These are phyloP conservation scores for Candida ortonii DNA, from an alignment of 805 yeast species.

Conservation along the genomic window DNA sequence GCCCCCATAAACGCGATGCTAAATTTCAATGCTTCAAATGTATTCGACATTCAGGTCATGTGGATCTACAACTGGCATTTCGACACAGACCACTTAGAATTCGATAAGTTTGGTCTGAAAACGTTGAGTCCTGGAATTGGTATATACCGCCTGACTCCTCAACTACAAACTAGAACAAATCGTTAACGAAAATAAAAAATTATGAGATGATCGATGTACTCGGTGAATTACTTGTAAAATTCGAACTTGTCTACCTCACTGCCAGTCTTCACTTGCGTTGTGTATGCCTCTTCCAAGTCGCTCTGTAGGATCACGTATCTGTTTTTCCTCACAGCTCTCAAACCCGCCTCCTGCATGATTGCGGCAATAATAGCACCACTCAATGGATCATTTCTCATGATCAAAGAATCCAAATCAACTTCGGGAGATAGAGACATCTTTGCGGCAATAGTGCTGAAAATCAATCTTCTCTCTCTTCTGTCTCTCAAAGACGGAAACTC, in stretches of 20 bases:
- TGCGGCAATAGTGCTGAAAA: slow-evolving; percentile 93
- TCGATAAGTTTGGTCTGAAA: slow-evolving; percentile 33
- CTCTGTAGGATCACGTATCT: slow-evolving; percentile 94
- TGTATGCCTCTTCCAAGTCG: slow-evolving; percentile 97
- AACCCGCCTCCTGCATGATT: slow-evolving; percentile 99
- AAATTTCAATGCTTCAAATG: slow-evolving; percentile 10
- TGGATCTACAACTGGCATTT: slow-evolving; percentile 49
- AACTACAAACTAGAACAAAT: too few species aligned
- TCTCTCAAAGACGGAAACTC: slow-evolving; percentile 96
- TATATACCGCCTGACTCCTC: slow-evolving; percentile 37
- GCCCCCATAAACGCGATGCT: slow-evolving; percentile 30
- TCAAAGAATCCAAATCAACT: slow-evolving; percentile 90
- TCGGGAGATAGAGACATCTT: slow-evolving; percentile 98
- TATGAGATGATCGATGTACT: too few species aligned
- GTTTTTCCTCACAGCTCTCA: slow-evolving; percentile 96
- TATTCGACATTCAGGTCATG: slow-evolving; percentile 14
- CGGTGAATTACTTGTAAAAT: slow-evolving; percentile 88
- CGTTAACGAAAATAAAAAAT: slow-evolving; percentile 3
- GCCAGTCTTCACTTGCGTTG: slow-evolving; percentile 93
- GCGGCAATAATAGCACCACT: slow-evolving; percentile 98
- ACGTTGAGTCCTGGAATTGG: slow-evolving; percentile 64
- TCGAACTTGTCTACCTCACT: slow-evolving; percentile 96
- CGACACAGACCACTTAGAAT: slow-evolving; percentile 75
- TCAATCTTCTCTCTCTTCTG: slow-evolving; percentile 95
- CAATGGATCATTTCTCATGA: slow-evolving; percentile 92